Percentiles rank a stretch among this genome's conserved stretches.
phyloP scores from a whole-genome alignment of 495 filamentous ascomycete genomes.

The Pyronema domesticum region DNA sequence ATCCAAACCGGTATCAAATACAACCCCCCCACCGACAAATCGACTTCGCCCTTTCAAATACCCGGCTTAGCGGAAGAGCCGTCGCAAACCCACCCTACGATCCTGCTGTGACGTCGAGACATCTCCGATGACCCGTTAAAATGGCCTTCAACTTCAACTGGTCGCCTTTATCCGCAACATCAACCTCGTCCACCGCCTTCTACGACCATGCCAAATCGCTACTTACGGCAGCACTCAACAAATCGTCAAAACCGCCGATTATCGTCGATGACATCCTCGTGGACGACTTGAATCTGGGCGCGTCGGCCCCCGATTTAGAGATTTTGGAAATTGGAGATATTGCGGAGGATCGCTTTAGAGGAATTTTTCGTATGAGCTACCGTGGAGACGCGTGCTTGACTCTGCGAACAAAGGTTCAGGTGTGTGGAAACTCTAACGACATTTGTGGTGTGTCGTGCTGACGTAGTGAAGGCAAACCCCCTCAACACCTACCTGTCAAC shows the following conservation, averaged over 20 bases:
- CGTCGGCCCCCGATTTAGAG: constrained; percentile 79
- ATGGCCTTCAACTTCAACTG: constrained; percentile 99
- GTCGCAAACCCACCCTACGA: not conserved
- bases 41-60: not conserved
- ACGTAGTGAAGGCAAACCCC: constrained; percentile 56
- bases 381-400: constrained; percentile 88
- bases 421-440: constrained; percentile 24
- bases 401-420: constrained; percentile 81
- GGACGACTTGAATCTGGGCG: constrained; percentile 89
- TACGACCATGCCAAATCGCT: constrained; percentile 84
- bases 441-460: not conserved
- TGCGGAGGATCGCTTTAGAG: constrained; percentile 89
- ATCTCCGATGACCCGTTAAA: constrained; percentile 2
- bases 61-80: not conserved
- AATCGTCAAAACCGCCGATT: constrained; percentile 93
- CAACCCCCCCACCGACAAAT: not conserved
- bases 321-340: constrained; percentile 93
- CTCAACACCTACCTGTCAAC: constrained; percentile 87
- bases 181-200: constrained; percentile 39
- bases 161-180: constrained; percentile 93
- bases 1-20: not conserved
- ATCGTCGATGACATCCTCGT: constrained; percentile 99
- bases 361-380: constrained; percentile 98
- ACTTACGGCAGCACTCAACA: constrained; percentile 87
- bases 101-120: not conserved